A percentile compares a stretch with the other conserved stretches of the same genome.
phyloP scores from a whole-genome alignment of 139 green algal species.

The Limnomonas spitsbergensis region DNA sequence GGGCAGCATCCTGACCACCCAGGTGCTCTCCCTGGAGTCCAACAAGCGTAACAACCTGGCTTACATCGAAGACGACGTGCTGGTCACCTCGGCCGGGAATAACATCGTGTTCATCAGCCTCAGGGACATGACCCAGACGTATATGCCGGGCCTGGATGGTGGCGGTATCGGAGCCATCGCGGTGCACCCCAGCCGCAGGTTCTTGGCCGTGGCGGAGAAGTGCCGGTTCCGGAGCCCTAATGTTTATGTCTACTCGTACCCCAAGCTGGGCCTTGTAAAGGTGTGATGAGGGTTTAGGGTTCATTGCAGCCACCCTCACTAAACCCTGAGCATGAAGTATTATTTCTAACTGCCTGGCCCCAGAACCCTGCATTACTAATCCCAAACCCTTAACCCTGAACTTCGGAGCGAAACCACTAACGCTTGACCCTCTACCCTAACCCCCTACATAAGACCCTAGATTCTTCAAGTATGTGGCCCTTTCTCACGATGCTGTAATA shows the following conservation, averaged over 20 bases:
- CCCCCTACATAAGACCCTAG: no score
- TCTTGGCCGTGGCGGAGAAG: conserved; percentile 72
- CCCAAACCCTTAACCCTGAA: no score
- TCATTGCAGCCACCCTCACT: no score
- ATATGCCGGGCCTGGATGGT: conserved; percentile 50
- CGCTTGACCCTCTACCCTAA: no score
- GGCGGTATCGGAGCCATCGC: conserved; percentile 64
- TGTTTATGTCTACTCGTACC: conserved; percentile 72
- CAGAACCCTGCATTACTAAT: no score
- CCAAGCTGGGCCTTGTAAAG: conserved; percentile 37
- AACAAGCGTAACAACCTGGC: conserved; percentile 61
- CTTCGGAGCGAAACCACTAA: no score
- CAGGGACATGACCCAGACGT: conserved; percentile 22
- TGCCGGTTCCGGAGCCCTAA: conserved; percentile 40
- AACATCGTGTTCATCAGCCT: conserved; percentile 55
- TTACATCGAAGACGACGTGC: conserved; percentile 51
- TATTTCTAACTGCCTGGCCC: background rate
- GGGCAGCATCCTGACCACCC: background rate
- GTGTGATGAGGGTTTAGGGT: background rate
- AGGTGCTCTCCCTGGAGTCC: conserved; percentile 23
- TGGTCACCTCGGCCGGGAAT: conserved; percentile 46
- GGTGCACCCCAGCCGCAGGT: conserved; percentile 59
- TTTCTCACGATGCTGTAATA: no score
- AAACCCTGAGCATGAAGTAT: conserved; percentile 1
- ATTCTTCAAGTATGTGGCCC: no score